Evolutionary conservation across 495 filamentous ascomycete species (phyloP), one percentile per base, ranked within the genome.

Genomic region (Cudoniella acicularis): DNA sequence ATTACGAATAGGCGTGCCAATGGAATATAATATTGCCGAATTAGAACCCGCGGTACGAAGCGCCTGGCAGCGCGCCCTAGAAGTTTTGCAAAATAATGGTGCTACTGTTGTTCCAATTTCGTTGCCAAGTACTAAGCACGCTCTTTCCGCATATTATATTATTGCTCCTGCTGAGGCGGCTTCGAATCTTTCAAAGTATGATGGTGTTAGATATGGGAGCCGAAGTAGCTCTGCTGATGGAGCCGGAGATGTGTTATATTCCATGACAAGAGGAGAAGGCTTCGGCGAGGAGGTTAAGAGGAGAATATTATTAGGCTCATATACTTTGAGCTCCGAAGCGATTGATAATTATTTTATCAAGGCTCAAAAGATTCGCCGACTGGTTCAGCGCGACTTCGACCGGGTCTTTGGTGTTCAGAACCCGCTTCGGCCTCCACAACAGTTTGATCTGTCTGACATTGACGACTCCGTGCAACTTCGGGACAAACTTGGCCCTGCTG

Each of bases 291-390:
- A 99, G 69, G 94, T 96, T 4, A 84, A 87, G 65, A 75, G 89
- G 52, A 81, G 94, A 8, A 96, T 98, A 56, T 69, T 98, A 20
- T 83, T 98, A 1, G 94, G 94, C 11, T 85, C 93, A 6, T 99
- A 96, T 64, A 92, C 87, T 36, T 77, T 99, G 51, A 96, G 90
- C 72, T 91, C 94, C 0, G 84, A 87, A 61, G 91, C 91, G 10
- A 95, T 95, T 59, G 88, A 96, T 65, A 98, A 98, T 67, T 97
- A 98, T 70, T 99, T 99, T 69, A 83, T 96, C 52, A 84, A 96
- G 70, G 94, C 94, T 52, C 94, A 99, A 70, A 84, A 84, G 55
- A 83, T 96, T 47, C 87, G 94, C 2, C 81, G 91, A 49, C 76
- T 97, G 11, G 90, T 99, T 3, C 84, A 89, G 69, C 71, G 75